Conservation (phyloP, 2,329 filamentous ascomycete genomes). For the Colletotrichum sp. region DNA sequence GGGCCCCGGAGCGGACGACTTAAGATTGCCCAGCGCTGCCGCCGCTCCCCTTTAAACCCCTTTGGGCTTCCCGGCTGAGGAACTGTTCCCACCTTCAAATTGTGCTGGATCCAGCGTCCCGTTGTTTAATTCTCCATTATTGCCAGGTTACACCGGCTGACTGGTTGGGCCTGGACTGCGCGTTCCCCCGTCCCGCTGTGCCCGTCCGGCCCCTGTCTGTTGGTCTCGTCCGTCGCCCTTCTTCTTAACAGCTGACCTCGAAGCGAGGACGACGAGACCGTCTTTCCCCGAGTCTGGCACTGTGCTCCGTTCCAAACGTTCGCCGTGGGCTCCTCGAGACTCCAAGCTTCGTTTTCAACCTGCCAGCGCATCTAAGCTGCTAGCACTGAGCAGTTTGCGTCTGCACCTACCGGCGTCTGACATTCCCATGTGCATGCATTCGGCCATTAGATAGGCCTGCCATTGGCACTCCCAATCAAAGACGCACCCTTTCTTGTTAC, state of each 20-base stretch:
- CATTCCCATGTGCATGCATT: background rate
- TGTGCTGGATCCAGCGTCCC: conserved; percentile 9
- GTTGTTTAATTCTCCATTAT: conserved; percentile 4
- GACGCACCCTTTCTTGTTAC: background rate
- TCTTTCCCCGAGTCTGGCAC: background rate
- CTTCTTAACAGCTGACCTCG: background rate
- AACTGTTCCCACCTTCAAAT: background rate
- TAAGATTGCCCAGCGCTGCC: background rate
- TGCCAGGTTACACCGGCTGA: conserved; percentile 15
- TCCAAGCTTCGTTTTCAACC: background rate
- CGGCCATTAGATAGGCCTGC: background rate
- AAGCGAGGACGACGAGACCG: background rate
- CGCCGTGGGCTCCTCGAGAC: background rate
- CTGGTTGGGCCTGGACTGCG: conserved; percentile 5
- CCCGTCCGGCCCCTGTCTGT: background rate
- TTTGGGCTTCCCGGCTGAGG: background rate
- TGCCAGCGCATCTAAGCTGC: background rate
- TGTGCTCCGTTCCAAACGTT: background rate
- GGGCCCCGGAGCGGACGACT: background rate
- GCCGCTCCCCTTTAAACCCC: background rate
- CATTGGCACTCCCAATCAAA: background rate
- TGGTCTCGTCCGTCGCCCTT: background rate
- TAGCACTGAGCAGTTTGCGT: background rate
- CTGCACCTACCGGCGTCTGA: conserved; percentile 17
- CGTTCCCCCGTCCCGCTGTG: background rate